Evolutionary conservation across 2,329 filamentous ascomycete genomes (phyloP).

Genomic region (Paracamarosporium sp.): DNA sequence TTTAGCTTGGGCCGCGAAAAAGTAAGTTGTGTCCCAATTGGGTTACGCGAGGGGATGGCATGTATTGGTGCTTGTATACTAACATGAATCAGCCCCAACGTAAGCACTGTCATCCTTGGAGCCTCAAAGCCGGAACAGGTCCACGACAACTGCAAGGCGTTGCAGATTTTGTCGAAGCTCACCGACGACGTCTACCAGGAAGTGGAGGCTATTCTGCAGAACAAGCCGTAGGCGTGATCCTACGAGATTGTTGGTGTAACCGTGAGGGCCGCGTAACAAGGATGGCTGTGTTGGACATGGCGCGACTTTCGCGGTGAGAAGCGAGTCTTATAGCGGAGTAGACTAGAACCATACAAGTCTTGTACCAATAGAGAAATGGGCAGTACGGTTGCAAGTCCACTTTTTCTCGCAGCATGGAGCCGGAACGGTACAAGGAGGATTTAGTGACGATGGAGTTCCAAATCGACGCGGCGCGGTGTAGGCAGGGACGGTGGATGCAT

Average conservation of each 20-base stretch:
- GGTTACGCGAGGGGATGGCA: background rate
- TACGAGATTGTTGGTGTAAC: background rate
- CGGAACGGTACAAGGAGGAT: conserved; percentile 1
- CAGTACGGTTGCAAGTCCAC: conserved; percentile 3
- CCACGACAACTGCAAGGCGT: conserved; percentile 56
- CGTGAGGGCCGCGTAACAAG: background rate
- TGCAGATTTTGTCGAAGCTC: conserved; percentile 50
- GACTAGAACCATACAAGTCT: background rate
- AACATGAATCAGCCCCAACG: conserved; percentile 51
- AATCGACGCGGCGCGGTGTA: conserved; percentile 11
- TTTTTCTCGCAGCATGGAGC: background rate
- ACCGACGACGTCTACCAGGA: conserved; percentile 49
- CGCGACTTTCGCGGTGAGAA: too few relatives aligned
- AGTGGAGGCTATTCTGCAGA: conserved; percentile 48
- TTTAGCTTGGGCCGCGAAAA: conserved; percentile 67
- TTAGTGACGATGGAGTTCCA: conserved; percentile 21
- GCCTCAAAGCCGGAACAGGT: conserved; percentile 59
- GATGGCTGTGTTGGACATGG: background rate
- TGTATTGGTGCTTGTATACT: conserved; percentile 3
- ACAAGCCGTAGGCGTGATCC: conserved; percentile 42
- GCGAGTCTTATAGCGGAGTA: conserved; percentile 4
- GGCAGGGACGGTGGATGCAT: conserved; percentile 6
- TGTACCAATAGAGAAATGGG: conserved; percentile 6
- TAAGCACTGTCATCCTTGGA: conserved; percentile 64
- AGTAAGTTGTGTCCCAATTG: conserved; percentile 37